A percentile compares a stretch with the other conserved stretches of the same genome.
Evolutionary conservation across 73 alveolate genomes (phyloP).

Genomic region (Blepharisma stoltei): DNA sequence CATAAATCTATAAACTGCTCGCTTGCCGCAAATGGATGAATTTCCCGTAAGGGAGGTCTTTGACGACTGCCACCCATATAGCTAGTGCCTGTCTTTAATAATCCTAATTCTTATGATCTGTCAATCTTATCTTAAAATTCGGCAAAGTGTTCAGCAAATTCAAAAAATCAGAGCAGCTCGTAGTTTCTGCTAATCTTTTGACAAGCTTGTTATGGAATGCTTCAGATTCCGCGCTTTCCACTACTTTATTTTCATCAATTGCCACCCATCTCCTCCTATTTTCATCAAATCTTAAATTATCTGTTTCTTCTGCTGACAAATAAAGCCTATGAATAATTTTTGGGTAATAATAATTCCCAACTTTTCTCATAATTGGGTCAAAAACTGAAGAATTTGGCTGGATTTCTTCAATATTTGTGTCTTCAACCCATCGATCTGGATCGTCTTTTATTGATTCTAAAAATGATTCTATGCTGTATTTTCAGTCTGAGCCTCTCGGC

Average conservation of each 20-base stretch:
- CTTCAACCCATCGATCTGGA: neutral
- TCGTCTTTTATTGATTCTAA: neutral
- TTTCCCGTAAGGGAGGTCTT: no score
- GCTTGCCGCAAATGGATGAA: no score
- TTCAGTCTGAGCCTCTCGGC: neutral
- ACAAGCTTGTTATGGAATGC: neutral
- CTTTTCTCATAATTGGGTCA: neutral
- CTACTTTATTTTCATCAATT: neutral
- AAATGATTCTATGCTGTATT: neutral
- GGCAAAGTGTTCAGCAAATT: neutral
- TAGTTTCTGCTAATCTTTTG: neutral
- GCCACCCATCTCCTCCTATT: neutral
- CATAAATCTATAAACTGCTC: no score
- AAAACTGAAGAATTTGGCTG: neutral
- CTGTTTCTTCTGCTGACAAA: neutral
- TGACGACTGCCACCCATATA: no score
- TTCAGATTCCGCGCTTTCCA: neutral
- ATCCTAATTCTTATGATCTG: no score
- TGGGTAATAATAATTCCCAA: constrained; percentile 1
- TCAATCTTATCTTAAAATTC: neutral
- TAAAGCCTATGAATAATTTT: neutral
- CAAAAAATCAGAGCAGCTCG: neutral
- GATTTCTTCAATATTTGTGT: neutral
- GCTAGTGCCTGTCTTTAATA: no score
- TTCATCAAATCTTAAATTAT: neutral